These are phyloP conservation scores for Speleostelium caveatum DNA, from an alignment of 78 protist species.

Conservation along the genomic window DNA sequence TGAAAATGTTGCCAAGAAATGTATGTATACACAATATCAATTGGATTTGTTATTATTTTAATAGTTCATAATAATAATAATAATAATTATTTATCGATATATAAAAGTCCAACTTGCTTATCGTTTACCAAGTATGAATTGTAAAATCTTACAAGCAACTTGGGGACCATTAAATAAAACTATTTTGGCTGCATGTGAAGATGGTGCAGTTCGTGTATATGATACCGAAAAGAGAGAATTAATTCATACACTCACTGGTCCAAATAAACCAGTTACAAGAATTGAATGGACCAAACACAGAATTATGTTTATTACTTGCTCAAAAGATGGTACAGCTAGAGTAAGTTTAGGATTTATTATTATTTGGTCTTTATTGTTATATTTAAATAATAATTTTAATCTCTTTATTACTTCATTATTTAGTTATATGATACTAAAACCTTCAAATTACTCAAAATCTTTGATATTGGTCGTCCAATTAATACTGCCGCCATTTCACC, in stretches of 20 bases:
- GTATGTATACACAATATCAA: neutral
- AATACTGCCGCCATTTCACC: conserved; percentile 94
- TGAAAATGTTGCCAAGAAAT: conserved; percentile 29
- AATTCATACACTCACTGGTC: conserved; percentile 27
- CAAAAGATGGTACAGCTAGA: conserved; percentile 87
- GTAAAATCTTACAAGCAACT: conserved; percentile 62
- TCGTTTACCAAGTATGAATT: conserved; percentile 28
- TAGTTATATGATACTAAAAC: conserved; percentile 87
- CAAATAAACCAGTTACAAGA: conserved; percentile 51
- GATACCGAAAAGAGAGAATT: conserved; percentile 67
- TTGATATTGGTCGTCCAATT: conserved; percentile 89
- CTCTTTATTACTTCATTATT: neutral
- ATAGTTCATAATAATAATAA: neutral
- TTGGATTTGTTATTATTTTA: neutral
- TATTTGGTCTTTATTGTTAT: neutral
- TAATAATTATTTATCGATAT: neutral
- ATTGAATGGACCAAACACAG: conserved; percentile 75
- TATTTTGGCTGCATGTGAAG: conserved; percentile 74
- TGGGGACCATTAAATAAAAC: conserved; percentile 79
- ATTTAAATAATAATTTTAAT: too few relatives aligned
- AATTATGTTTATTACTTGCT: conserved; percentile 83
- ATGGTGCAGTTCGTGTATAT: conserved; percentile 81
- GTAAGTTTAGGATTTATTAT: neutral
- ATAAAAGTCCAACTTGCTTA: conserved; percentile 1
- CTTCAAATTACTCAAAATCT: conserved; percentile 81